Conservation (phyloP, 495 filamentous ascomycete genomes). For the Hypoxylon rickii region DNA sequence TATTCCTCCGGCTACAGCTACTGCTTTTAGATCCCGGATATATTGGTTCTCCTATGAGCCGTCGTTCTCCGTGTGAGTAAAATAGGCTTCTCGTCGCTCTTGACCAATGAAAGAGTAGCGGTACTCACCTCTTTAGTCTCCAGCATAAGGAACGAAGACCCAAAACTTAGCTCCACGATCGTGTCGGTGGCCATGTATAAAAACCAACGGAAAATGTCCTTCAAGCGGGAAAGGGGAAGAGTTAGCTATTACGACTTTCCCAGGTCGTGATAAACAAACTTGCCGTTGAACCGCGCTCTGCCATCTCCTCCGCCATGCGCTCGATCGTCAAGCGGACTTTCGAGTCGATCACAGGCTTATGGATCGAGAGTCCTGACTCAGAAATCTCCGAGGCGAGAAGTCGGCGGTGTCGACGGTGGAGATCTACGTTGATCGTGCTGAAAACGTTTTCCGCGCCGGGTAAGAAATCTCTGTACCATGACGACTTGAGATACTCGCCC, state of each 20-base stretch:
- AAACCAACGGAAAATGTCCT: constrained; percentile 62
- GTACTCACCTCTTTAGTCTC: constrained; percentile 51
- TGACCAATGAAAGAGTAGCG: not conserved
- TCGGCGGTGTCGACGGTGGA: constrained; percentile 31
- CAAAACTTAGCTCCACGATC: constrained; percentile 60
- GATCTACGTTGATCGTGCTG: constrained; percentile 19
- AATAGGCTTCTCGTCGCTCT: not conserved
- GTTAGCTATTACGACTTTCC: not conserved
- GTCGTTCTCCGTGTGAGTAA: not conserved
- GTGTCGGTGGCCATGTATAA: constrained; percentile 62
- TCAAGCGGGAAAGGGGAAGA: no score
- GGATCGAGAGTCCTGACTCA: constrained; percentile 22
- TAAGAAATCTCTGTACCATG: constrained; percentile 22
- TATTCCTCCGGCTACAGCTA: constrained; percentile 18
- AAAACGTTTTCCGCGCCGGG: constrained; percentile 26
- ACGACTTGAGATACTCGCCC: constrained; percentile 29
- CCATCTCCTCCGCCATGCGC: constrained; percentile 35
- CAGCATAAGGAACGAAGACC: constrained; percentile 60
- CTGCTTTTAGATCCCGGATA: constrained; percentile 14
- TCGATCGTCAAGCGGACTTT: constrained; percentile 33
- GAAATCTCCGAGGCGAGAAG: constrained; percentile 32
- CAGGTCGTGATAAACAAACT: not conserved
- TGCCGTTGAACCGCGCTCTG: constrained; percentile 20
- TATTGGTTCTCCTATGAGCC: constrained; percentile 23
- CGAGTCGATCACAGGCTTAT: constrained; percentile 22